These are phyloP conservation scores for baker's yeast (Saccharomyces cerevisiae) DNA, from an alignment of 805 yeast genomes.

Conservation along the genomic window DNA sequence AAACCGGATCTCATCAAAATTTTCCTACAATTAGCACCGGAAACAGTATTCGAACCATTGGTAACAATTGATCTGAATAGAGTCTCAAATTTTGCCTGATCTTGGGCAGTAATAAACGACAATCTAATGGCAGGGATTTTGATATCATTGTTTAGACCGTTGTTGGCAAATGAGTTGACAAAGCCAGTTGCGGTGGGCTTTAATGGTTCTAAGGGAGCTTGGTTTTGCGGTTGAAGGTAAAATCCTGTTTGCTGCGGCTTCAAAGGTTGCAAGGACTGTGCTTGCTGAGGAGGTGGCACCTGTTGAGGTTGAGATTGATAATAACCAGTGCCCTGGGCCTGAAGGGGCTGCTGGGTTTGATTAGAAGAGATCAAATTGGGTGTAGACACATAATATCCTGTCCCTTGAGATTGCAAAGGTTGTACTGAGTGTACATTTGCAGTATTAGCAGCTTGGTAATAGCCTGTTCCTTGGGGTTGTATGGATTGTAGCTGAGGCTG, in stretches of 20 bases:
- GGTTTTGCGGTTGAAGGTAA: conserved; percentile 30
- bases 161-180: conserved; percentile 34
- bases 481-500: conserved; percentile 14
- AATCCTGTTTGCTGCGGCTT: conserved; percentile 39
- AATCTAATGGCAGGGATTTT: conserved; percentile 70
- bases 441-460: conserved; percentile 27
- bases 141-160: conserved; percentile 46
- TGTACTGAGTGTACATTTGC: conserved; percentile 23
- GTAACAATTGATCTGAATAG: conserved; percentile 74
- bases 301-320: conserved; percentile 6
- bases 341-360: conserved; percentile 18
- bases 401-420: conserved; percentile 32
- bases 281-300: conserved; percentile 15
- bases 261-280: conserved; percentile 28
- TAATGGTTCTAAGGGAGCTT: conserved; percentile 26
- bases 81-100: conserved; percentile 80
- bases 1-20: conserved; percentile 75
- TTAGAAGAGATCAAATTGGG: conserved; percentile 5
- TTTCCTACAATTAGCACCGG: conserved; percentile 68
- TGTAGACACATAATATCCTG: conserved; percentile 33
- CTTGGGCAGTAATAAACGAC: conserved; percentile 75
- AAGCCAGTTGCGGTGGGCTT: conserved; percentile 43
- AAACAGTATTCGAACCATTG: conserved; percentile 39
- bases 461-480: conserved; percentile 30
- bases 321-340: conserved; percentile 14